A percentile compares a stretch with the other conserved stretches of the same genome.
Evolutionary conservation across 257 asterid genomes (phyloP).

Genomic region (Solanum tarapatanum): DNA sequence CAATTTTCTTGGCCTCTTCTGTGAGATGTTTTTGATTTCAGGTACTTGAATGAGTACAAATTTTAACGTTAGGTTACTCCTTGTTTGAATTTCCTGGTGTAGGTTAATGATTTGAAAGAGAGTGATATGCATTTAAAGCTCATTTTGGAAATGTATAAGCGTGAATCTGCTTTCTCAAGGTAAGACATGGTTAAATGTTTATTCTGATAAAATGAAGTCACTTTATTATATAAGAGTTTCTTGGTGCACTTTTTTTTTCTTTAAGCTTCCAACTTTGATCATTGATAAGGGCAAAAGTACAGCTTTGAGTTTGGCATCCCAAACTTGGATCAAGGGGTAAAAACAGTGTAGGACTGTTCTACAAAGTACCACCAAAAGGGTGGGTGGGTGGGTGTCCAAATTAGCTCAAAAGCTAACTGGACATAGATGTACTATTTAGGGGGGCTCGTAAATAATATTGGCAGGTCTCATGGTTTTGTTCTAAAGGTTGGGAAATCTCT

Average conservation of each 20-base stretch:
- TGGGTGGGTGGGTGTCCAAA: neutral
- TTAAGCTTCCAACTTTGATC: neutral
- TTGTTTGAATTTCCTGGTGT: conserved; percentile 20
- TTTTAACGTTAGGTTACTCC: neutral
- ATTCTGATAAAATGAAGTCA: neutral
- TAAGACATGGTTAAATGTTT: conserved; percentile 12
- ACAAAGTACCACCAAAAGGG: neutral
- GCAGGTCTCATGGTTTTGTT: neutral
- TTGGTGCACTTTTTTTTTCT: neutral
- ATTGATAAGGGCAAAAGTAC: neutral
- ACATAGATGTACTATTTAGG: neutral
- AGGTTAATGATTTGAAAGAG: conserved; percentile 66
- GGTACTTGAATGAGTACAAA: neutral
- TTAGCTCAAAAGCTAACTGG: neutral
- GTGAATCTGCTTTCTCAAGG: conserved; percentile 71
- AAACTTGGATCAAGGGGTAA: neutral
- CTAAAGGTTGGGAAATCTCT: neutral
- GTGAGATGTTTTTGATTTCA: neutral
- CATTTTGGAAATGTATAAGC: conserved; percentile 56
- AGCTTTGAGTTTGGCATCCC: neutral
- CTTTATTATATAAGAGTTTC: neutral
- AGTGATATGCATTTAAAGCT: conserved; percentile 57
- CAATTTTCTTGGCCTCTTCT: neutral
- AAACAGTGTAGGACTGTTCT: neutral
- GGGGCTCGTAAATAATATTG: neutral